These are phyloP conservation scores for Isatis tinctoria DNA, from an alignment of 345 rosid species.

Conservation along the genomic window DNA sequence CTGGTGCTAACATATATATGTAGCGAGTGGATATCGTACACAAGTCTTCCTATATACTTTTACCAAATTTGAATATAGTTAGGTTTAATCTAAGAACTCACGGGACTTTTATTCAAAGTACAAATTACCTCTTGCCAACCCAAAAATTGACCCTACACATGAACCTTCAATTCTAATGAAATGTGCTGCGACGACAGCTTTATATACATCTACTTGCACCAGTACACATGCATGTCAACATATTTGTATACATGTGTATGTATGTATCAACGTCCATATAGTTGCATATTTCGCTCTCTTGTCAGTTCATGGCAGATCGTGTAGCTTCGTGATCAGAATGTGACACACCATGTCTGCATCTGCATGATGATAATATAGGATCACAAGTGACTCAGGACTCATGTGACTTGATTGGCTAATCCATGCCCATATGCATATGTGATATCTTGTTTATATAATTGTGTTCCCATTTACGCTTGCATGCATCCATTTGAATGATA, in stretches of 20 bases:
- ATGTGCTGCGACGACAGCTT: constrained; percentile 15
- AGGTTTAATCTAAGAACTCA: constrained; percentile 20
- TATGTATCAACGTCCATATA: constrained; percentile 4
- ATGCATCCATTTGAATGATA: background rate
- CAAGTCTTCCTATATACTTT: constrained; percentile 9
- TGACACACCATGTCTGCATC: constrained; percentile 14
- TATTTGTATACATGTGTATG: constrained; percentile 5
- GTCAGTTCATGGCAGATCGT: constrained; percentile 22
- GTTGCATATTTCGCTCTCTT: constrained; percentile 12
- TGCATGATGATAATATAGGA: constrained; percentile 20
- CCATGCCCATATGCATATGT: background rate
- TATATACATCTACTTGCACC: constrained; percentile 17
- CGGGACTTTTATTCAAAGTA: constrained; percentile 1
- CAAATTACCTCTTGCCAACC: constrained; percentile 21
- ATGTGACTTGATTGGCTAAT: constrained; percentile 12
- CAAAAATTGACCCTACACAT: constrained; percentile 25
- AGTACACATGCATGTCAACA: constrained; percentile 22
- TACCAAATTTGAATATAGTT: constrained; percentile 13
- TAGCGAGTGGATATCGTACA: constrained; percentile 8
- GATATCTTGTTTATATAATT: background rate
- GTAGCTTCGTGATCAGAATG: constrained; percentile 11
- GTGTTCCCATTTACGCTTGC: constrained; percentile 5
- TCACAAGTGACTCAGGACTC: constrained; percentile 11
- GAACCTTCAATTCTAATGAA: background rate
- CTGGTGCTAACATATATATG: no score